Evolutionary conservation across 129 eudicot species (phyloP), one percentile per base, ranked within the genome.

Genomic region (Centella asiatica): DNA sequence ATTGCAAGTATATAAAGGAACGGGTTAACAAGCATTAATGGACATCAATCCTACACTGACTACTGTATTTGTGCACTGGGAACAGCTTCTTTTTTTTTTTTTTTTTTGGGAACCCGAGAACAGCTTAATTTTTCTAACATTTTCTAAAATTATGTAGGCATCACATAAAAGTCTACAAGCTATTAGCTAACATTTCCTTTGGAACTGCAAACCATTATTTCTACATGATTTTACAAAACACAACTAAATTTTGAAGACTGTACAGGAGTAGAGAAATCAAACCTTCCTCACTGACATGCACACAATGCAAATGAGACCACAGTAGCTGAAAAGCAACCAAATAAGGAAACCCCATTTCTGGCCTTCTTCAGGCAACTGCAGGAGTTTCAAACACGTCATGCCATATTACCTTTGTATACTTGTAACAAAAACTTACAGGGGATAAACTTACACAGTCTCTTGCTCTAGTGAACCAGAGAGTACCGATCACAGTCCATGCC

Each of bases 271-370:
- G 13, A 25, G 25, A 47, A 26, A 60, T 17, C 51, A 53, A 68
- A 92, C 99, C 99, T 87, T 84, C 58, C 85, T 87, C 25, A 67
- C 62, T 60, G 78, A 82, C 64, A 74, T 73, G 81, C 81, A 85
- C 64, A 84, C 96, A 53, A 92, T 76, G 82, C 95, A 81, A 22
- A 76, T 33, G 67, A 92, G 99, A 62, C 96, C 99, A 74, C 88
- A 80, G 45, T 87, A 92, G 82, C 96, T 92, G 66, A 92, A 87
- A 47, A 92, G 84, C 66, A 92, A 77, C 99, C 99, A 92, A 69
- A 84, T 86, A 55, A 84, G 80, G 69, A 82, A 92, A 24, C 99
- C 99, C 86, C 94, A 87, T 59, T 82, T 84, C 80, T 92, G 95
- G 63, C 88, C 88, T 44, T 84, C 82, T 72, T 80, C 95, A 32